phyloP scores from a whole-genome alignment of 2,329 filamentous ascomycete genomes.

The Aspergillus melleus region DNA sequence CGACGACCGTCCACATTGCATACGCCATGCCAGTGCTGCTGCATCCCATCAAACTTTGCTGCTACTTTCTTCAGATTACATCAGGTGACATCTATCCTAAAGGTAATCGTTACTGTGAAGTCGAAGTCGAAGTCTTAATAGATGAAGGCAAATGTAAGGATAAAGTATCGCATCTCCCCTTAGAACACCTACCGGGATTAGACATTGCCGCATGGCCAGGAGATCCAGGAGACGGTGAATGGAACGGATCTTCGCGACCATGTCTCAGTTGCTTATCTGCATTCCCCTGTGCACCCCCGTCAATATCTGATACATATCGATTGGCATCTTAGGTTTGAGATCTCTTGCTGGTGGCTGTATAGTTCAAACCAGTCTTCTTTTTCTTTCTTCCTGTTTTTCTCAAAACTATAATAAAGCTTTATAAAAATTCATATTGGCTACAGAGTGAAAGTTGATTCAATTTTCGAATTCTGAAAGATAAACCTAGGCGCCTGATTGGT shows the following conservation, averaged over 20 bases:
- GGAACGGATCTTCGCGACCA: neutral
- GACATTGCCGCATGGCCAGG: neutral
- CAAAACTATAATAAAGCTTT: neutral
- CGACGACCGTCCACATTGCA: neutral
- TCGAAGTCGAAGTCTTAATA: neutral
- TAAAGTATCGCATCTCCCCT: neutral
- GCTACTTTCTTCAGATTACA: neutral
- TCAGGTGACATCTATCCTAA: neutral
- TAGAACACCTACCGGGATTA: neutral
- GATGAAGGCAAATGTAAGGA: neutral
- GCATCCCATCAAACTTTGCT: neutral
- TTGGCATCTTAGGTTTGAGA: neutral
- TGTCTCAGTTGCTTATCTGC: neutral
- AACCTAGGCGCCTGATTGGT: no score
- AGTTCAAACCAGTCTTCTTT: neutral
- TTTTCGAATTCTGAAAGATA: no score
- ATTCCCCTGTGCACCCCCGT: neutral
- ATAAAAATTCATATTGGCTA: neutral
- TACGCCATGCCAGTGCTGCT: neutral
- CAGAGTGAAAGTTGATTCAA: no score
- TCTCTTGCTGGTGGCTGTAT: neutral
- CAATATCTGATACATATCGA: neutral
- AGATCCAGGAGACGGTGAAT: neutral
- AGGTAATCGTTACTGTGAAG: neutral
- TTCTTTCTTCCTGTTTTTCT: neutral